Evolutionary conservation across 208 protist species (phyloP).

Genomic region (Crithidia acanthocephali): DNA sequence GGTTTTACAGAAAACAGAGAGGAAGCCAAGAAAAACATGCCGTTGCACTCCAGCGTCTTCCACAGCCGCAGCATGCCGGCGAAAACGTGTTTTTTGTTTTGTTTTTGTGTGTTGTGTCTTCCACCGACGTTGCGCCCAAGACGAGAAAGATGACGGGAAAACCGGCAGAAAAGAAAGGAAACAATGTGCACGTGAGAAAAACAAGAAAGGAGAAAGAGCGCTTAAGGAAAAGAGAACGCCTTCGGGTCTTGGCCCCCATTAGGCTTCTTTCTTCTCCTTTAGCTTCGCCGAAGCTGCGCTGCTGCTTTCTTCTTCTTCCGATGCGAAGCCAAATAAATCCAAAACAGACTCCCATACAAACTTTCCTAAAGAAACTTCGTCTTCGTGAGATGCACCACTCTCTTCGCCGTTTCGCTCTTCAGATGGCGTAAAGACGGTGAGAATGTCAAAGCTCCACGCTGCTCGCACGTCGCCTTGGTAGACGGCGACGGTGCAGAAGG

Average conservation of each 20-base stretch:
- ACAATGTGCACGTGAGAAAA: no score
- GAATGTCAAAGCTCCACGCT: conserved; percentile 54
- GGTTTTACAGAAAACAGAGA: no score
- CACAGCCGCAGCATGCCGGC: no score
- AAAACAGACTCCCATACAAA: conserved; percentile 28
- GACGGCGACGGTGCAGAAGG: conserved; percentile 47
- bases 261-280: conserved; percentile 43
- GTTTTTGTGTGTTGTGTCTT: no score
- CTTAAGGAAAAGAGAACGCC: neutral
- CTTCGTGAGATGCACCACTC: conserved; percentile 15
- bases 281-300: neutral
- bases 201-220: neutral
- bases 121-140: no score
- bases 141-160: no score
- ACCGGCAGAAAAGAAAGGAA: no score
- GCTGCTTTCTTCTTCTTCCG: conserved; percentile 26
- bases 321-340: conserved; percentile 53
- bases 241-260: neutral
- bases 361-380: conserved; percentile 32
- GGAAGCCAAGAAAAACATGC: no score
- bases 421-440: conserved; percentile 28
- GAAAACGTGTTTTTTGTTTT: no score
- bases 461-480: conserved; percentile 72
- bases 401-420: conserved; percentile 3
- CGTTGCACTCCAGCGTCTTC: no score